These are phyloP conservation scores for Russula olivacea DNA, from an alignment of 768 basidiomycete genomes.

Conservation along the genomic window DNA sequence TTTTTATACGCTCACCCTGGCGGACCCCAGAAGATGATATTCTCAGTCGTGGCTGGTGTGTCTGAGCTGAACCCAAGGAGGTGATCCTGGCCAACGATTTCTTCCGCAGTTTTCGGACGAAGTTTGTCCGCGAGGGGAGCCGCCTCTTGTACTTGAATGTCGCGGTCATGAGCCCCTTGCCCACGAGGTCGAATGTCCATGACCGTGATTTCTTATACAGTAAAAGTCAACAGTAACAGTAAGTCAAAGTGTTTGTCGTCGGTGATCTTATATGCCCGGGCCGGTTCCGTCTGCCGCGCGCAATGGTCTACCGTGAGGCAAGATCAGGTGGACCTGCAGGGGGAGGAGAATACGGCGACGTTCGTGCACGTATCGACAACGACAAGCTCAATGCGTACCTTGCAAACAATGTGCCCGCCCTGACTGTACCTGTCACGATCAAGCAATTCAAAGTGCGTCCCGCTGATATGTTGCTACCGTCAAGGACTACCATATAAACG, in stretches of 20 bases:
- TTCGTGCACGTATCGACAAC: slow-evolving; percentile 66
- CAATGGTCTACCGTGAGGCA: not conserved
- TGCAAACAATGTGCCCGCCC: slow-evolving; percentile 43
- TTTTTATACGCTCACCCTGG: slow-evolving; percentile 44
- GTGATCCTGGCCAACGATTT: slow-evolving; percentile 70
- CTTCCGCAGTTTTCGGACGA: slow-evolving; percentile 54
- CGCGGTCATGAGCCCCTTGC: not conserved
- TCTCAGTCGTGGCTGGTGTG: slow-evolving; percentile 47
- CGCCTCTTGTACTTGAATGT: slow-evolving; percentile 17
- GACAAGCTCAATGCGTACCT: slow-evolving; percentile 63
- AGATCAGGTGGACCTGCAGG: slow-evolving; percentile 46
- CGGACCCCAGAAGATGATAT: slow-evolving; percentile 69
- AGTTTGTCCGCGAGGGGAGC: slow-evolving; percentile 68
- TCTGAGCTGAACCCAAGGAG: slow-evolving; percentile 43
- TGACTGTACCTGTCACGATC: slow-evolving; percentile 62
- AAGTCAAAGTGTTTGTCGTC: too few species aligned
- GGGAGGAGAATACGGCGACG: slow-evolving; percentile 68
- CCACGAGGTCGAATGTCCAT: not conserved
- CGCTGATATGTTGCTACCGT: not conserved
- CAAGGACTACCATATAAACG: not conserved
- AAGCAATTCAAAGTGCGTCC: slow-evolving; percentile 86
- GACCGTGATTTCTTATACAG: too few species aligned
- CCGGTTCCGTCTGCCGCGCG: not conserved
- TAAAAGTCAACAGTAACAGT: too few species aligned
- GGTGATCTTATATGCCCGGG: not conserved